A percentile compares a stretch with the other conserved stretches of the same genome.
Evolutionary conservation across 495 filamentous ascomycete genomes (phyloP).

Genomic region (Saxophila tyrrhenica): DNA sequence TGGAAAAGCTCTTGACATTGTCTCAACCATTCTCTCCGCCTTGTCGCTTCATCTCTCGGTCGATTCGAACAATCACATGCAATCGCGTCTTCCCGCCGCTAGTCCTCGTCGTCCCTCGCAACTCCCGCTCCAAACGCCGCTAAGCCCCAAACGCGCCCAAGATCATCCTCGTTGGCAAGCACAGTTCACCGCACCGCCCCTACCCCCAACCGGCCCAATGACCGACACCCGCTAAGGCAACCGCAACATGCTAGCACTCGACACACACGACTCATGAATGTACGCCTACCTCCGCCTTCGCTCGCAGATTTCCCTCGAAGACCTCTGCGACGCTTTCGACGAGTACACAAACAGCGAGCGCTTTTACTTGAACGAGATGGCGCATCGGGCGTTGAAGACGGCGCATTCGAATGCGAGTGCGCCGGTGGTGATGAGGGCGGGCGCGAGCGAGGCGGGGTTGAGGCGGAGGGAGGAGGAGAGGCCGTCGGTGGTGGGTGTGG

Average conservation of each 20-base stretch:
- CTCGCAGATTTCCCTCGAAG: conserved; percentile 8
- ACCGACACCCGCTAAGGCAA: background rate
- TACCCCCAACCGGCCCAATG: background rate
- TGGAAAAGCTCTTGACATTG: too few relatives aligned
- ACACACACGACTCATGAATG: conserved; percentile 30
- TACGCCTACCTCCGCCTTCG: conserved; percentile 9
- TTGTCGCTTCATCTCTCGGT: too few relatives aligned
- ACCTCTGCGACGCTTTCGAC: conserved; percentile 14
- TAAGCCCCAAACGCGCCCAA: background rate
- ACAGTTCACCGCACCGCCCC: too few relatives aligned
- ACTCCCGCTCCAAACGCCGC: too few relatives aligned
- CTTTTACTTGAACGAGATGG: conserved; percentile 6
- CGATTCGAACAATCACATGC: too few relatives aligned
- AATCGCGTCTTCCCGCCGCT: too few relatives aligned
- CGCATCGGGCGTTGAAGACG: conserved; percentile 7
- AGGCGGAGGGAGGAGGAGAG: conserved; percentile 24
- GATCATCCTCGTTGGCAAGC: background rate
- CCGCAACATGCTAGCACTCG: conserved; percentile 26
- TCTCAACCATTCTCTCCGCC: too few relatives aligned
- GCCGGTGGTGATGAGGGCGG: background rate
- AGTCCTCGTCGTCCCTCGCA: too few relatives aligned
- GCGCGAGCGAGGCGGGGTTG: conserved; percentile 28
- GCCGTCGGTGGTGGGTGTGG: conserved; percentile 19
- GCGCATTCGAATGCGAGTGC: background rate
- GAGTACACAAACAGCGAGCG: background rate